Evolutionary conservation across 192 early-diverging fungal genomes (phyloP).

Genomic region (Mortierella claussenii): DNA sequence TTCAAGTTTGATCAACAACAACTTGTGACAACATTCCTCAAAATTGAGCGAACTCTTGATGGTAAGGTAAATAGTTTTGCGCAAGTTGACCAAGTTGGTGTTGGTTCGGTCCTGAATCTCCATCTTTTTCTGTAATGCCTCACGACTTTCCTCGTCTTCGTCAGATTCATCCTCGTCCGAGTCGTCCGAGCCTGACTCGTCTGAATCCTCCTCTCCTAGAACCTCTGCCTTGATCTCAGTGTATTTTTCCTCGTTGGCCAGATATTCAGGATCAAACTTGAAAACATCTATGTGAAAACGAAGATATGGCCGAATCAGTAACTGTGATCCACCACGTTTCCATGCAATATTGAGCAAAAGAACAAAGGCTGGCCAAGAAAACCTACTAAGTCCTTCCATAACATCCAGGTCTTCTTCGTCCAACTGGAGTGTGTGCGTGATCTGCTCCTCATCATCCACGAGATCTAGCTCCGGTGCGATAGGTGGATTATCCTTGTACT

Average conservation of each 20-base stretch:
- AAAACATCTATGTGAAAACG: constrained; percentile 67
- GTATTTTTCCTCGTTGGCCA: constrained; percentile 88
- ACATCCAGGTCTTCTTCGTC: constrained; percentile 87
- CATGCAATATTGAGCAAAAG: background rate
- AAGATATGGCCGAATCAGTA: background rate
- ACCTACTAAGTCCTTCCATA: constrained; percentile 80
- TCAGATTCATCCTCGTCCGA: constrained; percentile 64
- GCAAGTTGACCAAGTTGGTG: constrained; percentile 86
- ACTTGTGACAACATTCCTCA: constrained; percentile 96
- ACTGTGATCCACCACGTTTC: background rate
- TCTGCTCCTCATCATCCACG: constrained; percentile 96
- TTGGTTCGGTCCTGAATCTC: constrained; percentile 91
- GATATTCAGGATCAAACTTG: constrained; percentile 80
- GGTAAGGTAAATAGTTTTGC: constrained; percentile 94
- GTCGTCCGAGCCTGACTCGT: constrained; percentile 62
- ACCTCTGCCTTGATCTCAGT: constrained; percentile 83
- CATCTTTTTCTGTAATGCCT: constrained; percentile 59
- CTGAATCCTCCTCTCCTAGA: constrained; percentile 76
- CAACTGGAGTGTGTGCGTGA: constrained; percentile 85
- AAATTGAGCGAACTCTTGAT: constrained; percentile 96
- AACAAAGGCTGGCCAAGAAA: background rate
- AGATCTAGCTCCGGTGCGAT: constrained; percentile 85
- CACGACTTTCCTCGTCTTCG: constrained; percentile 57
- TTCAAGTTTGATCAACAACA: constrained; percentile 86
- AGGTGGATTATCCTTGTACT: constrained; percentile 89